phyloP scores from a whole-genome alignment of 2,329 filamentous ascomycete species.

The Rhynchosporium agropyri region DNA sequence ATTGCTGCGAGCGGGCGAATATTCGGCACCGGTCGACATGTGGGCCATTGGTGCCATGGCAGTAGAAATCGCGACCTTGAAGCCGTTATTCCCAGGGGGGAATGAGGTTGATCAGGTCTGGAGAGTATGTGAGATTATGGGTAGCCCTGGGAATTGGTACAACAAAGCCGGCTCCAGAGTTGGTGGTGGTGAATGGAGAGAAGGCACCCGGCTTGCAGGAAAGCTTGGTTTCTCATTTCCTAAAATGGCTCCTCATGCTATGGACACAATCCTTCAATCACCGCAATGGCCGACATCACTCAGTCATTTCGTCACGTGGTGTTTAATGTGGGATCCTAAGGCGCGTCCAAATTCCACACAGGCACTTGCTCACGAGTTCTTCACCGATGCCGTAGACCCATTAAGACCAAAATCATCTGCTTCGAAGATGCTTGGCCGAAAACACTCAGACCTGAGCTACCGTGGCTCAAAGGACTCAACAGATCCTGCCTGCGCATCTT shows the following conservation, averaged over 20 bases:
- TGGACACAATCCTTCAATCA: constrained; percentile 88
- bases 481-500: constrained; percentile 58
- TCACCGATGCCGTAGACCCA: constrained; percentile 88
- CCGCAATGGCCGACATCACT: constrained; percentile 91
- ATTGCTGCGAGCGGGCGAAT: constrained; percentile 88
- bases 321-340: constrained; percentile 98
- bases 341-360: constrained; percentile 87
- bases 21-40: constrained; percentile 96
- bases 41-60: constrained; percentile 99
- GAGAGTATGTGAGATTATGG: constrained; percentile 99
- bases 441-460: constrained; percentile 80
- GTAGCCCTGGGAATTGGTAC: constrained; percentile 97
- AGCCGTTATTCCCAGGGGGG: constrained; percentile 93
- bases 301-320: constrained; percentile 95
- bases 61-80: constrained; percentile 93
- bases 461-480: constrained; percentile 66
- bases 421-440: constrained; percentile 81
- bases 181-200: constrained; percentile 96
- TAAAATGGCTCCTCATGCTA: constrained; percentile 96
- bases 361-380: constrained; percentile 95
- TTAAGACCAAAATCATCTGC: constrained; percentile 88
- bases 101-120: constrained; percentile 99
- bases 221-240: constrained; percentile 99
- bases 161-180: constrained; percentile 86
- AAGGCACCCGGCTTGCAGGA: constrained; percentile 87